phyloP scores from a whole-genome alignment of 108 stramenopile species.

The Skeletonema marinoi region DNA sequence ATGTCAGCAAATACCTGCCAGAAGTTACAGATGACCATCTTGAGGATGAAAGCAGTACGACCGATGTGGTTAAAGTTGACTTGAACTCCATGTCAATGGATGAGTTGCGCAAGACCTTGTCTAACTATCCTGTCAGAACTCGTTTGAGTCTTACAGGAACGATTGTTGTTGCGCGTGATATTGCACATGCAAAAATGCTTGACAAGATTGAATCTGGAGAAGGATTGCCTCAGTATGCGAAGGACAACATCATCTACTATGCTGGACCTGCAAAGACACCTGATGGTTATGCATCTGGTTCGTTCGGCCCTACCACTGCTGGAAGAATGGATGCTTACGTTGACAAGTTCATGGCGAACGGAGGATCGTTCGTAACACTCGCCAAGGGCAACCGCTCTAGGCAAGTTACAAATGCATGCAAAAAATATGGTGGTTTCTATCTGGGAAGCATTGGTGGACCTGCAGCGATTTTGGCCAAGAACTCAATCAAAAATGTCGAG shows the following conservation, averaged over 20 bases:
- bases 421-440: constrained; percentile 96
- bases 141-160: constrained; percentile 91
- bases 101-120: constrained; percentile 79
- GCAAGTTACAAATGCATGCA: constrained; percentile 93
- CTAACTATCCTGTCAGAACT: constrained; percentile 85
- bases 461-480: constrained; percentile 95
- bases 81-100: constrained; percentile 89
- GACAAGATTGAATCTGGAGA: constrained; percentile 90
- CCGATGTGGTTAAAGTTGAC: constrained; percentile 84
- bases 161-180: constrained; percentile 95
- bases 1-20: constrained; percentile 92
- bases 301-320: constrained; percentile 96
- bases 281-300: constrained; percentile 93
- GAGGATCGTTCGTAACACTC: constrained; percentile 91
- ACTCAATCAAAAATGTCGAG: constrained; percentile 95
- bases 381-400: constrained; percentile 96
- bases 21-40: constrained; percentile 80
- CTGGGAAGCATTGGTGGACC: constrained; percentile 96
- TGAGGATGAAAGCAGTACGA: constrained; percentile 19
- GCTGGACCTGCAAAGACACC: constrained; percentile 98
- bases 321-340: constrained; percentile 98
- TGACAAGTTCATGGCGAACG: constrained; percentile 90
- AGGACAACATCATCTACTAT: constrained; percentile 95
- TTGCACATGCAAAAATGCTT: constrained; percentile 96
- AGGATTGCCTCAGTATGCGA: constrained; percentile 94